Percentiles rank a stretch among this genome's conserved stretches.
Conservation (phyloP, 169 alveolate species). For the Plasmodium gallinaceum region DNA sequence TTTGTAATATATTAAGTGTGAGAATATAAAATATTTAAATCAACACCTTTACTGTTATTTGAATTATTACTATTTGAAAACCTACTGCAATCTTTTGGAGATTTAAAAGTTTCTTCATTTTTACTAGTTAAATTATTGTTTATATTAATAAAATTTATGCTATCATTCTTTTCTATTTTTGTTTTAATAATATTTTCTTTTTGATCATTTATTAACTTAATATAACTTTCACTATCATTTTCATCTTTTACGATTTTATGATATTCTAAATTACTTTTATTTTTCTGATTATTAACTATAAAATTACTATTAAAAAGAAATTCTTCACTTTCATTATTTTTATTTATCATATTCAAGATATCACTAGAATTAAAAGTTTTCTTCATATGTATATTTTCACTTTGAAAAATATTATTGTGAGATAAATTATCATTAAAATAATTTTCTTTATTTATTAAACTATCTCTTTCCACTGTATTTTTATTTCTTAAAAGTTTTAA, state of each 20-base stretch:
- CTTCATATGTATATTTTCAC: neutral
- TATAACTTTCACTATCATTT: neutral
- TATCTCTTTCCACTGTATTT: neutral
- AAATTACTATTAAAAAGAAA: conserved; percentile 54
- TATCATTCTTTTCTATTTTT: neutral
- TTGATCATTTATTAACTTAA: conserved; percentile 12
- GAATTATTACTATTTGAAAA: neutral
- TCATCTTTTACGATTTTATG: conserved; percentile 6
- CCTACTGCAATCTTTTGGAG: neutral
- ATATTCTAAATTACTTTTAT: neutral
- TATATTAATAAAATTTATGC: neutral
- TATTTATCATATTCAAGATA: neutral
- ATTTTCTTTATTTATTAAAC: neutral
- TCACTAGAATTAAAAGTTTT: conserved; percentile 9
- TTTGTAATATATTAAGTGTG: no score
- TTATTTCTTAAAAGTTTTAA: conserved; percentile 3
- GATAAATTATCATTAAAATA: neutral
- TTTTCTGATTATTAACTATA: neutral
- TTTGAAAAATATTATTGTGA: neutral
- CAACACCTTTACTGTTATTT: neutral
- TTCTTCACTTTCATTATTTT: conserved; percentile 24
- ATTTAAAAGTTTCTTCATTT: neutral
- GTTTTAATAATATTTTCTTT: neutral
- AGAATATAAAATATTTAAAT: no score
- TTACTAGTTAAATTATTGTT: neutral